Conservation (phyloP, 306 rosid genomes). For the Rosa chinensis region DNA sequence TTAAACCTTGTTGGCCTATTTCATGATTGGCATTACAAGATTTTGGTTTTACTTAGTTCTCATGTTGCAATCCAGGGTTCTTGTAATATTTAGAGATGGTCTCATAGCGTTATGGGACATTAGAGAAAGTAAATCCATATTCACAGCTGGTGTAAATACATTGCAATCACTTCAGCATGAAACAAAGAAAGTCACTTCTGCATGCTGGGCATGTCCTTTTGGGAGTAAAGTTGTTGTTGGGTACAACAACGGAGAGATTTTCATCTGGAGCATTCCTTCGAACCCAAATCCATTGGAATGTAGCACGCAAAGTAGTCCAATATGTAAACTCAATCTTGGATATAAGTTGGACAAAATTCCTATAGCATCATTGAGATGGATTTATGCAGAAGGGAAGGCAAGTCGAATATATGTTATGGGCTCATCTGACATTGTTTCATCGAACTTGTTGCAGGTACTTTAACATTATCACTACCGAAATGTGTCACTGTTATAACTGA, state of each 20-base stretch:
- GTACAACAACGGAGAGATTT: slow-evolving; percentile 84
- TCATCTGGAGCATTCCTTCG: slow-evolving; percentile 70
- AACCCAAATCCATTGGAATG: slow-evolving; percentile 32
- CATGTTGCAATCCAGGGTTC: slow-evolving; percentile 52
- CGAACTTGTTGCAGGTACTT: slow-evolving; percentile 64
- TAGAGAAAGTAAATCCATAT: slow-evolving; percentile 57
- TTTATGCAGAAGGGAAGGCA: slow-evolving; percentile 71
- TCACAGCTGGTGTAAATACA: slow-evolving; percentile 57
- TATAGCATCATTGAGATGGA: slow-evolving; percentile 68
- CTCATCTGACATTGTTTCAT: slow-evolving; percentile 51
- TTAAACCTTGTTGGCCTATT: slow-evolving; percentile 17
- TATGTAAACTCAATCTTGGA: slow-evolving; percentile 75
- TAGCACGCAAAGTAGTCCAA: slow-evolving; percentile 49
- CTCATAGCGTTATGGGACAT: slow-evolving; percentile 66
- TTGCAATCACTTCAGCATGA: slow-evolving; percentile 51
- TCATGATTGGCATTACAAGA: not conserved
- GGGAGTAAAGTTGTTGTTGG: slow-evolving; percentile 86
- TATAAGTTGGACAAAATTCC: slow-evolving; percentile 72
- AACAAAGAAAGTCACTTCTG: slow-evolving; percentile 73
- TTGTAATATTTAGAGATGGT: slow-evolving; percentile 66
- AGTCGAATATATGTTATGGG: slow-evolving; percentile 75
- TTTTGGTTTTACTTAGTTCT: slow-evolving; percentile 9
- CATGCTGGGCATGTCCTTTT: slow-evolving; percentile 86
- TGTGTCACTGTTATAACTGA: not conserved
- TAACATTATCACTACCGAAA: not conserved